phyloP scores from a whole-genome alignment of 2,329 filamentous ascomycete genomes.

The Sclerotinia subarctica region DNA sequence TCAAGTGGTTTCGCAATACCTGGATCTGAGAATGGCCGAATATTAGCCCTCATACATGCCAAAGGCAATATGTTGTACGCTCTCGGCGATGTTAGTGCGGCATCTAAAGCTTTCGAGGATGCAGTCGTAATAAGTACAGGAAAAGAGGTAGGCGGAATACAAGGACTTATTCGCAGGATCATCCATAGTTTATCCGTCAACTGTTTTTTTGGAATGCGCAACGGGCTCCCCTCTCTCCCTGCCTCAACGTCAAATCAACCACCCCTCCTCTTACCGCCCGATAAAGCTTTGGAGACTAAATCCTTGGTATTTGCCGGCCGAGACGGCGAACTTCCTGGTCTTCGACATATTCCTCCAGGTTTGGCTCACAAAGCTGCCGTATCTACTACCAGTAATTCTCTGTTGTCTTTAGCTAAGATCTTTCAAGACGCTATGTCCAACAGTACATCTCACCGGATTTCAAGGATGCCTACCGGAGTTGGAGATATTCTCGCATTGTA shows the following conservation, averaged over 20 bases:
- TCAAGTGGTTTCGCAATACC: constrained; percentile 83
- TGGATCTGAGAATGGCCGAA: constrained; percentile 83
- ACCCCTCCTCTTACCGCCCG: constrained; percentile 77
- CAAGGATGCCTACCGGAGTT: constrained; percentile 69
- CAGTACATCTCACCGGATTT: constrained; percentile 44
- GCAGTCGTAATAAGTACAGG: constrained; percentile 87
- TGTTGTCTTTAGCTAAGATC: constrained; percentile 93
- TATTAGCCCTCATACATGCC: constrained; percentile 89
- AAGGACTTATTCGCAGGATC: constrained; percentile 74
- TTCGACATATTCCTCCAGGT: constrained; percentile 68
- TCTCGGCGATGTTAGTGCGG: constrained; percentile 74
- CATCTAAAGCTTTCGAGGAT: constrained; percentile 89
- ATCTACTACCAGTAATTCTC: constrained; percentile 91
- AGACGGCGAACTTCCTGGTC: constrained; percentile 73
- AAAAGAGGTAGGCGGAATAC: constrained; percentile 65
- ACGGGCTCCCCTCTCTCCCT: constrained; percentile 26
- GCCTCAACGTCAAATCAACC: constrained; percentile 19
- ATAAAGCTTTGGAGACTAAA: constrained; percentile 78
- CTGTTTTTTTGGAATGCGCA: constrained; percentile 40
- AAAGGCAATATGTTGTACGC: constrained; percentile 99
- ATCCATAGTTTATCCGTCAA: constrained; percentile 63
- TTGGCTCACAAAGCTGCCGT: constrained; percentile 74
- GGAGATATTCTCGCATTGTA: constrained; percentile 92
- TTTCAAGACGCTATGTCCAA: constrained; percentile 94
- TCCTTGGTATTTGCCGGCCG: constrained; percentile 71